Evolutionary conservation across 108 stramenopile species (phyloP), one percentile per base, ranked within the genome.

Genomic region (Conticribra guillardii): DNA sequence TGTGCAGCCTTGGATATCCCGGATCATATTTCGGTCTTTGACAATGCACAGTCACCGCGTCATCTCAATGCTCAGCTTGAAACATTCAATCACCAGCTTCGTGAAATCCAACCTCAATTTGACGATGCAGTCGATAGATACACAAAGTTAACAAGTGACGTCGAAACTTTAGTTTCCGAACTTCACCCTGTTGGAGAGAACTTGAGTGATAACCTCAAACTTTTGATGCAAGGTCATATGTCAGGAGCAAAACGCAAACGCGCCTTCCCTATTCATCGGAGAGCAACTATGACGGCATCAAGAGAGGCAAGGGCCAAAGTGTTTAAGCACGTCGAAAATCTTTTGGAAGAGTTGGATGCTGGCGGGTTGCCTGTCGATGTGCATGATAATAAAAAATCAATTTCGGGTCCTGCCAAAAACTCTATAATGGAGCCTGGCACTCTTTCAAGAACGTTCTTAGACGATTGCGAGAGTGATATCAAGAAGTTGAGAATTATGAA

Each of bases 401-500:
- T 33, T 41, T 51, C 24, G 18, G 28, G 29, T 30, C 8, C 28
- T 17, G 0, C 22, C 34, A 45, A 51, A 27, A 22, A 55, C 2
- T 7, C 29, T 32, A 1, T 7, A 11, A 34, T 4, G 0, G 74
- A 47, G 50, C 58, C 75, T 34, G 59, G 64, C 3, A 60, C 21
- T 30, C 53, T 82, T 29, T 66, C 74, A 7, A 30, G 30, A n/a
- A 45, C 69, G 60, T 72, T 88, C 52, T 63, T 91, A 4, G 77
- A 84, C 28, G 44, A 22, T 14, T 89, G 88, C 48, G 87, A 92
- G 54, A 48, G 71, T 19, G 85, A 88, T 9, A 46, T 92, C 15
- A 82, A 84, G 48, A 58, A 67, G 7, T 60, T 93, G 57, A 54
- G 88, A 64, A 57, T 86, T 8, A 53, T 71, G 18, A 90, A 90